Evolutionary conservation across 352 stramenopile species (phyloP).

Genomic region (Phytopythium ostracodes): DNA sequence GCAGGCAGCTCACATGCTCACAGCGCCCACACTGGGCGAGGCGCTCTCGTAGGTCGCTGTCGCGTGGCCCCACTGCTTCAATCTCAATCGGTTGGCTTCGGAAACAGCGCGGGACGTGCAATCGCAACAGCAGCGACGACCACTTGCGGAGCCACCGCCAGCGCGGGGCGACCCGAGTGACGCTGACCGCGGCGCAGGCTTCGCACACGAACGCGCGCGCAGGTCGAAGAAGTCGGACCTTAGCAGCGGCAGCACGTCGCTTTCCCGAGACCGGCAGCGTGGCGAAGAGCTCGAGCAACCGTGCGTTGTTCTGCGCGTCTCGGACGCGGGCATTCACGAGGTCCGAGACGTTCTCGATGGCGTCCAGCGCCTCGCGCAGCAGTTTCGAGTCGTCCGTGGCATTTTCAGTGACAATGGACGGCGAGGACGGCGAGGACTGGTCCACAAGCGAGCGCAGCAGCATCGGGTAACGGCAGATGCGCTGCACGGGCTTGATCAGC

Average conservation of each 20-base stretch:
- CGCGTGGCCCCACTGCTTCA: neutral
- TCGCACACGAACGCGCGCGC: constrained; percentile 47
- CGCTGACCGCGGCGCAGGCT: constrained; percentile 25
- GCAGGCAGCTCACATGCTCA: neutral
- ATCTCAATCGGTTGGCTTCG: neutral
- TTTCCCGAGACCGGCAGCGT: constrained; percentile 28
- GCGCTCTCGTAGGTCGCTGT: neutral
- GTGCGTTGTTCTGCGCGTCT: constrained; percentile 55
- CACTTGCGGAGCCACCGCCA: constrained; percentile 23
- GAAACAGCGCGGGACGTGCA: neutral
- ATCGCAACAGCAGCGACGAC: neutral
- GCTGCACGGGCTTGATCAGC: constrained; percentile 72
- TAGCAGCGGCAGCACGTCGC: constrained; percentile 13
- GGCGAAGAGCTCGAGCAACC: constrained; percentile 33
- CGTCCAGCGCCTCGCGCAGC: constrained; percentile 32
- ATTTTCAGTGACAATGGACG: neutral
- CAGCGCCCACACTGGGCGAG: neutral
- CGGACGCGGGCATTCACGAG: constrained; percentile 65
- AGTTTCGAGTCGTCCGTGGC: constrained; percentile 22
- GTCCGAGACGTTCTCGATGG: constrained; percentile 43
- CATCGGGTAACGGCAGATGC: constrained; percentile 65
- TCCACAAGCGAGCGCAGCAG: constrained; percentile 43
- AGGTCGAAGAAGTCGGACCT: constrained; percentile 42
- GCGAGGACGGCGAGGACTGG: constrained; percentile 17
- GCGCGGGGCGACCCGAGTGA: constrained; percentile 16